These are phyloP conservation scores for Candida alai DNA, from an alignment of 805 yeast species.

Conservation along the genomic window DNA sequence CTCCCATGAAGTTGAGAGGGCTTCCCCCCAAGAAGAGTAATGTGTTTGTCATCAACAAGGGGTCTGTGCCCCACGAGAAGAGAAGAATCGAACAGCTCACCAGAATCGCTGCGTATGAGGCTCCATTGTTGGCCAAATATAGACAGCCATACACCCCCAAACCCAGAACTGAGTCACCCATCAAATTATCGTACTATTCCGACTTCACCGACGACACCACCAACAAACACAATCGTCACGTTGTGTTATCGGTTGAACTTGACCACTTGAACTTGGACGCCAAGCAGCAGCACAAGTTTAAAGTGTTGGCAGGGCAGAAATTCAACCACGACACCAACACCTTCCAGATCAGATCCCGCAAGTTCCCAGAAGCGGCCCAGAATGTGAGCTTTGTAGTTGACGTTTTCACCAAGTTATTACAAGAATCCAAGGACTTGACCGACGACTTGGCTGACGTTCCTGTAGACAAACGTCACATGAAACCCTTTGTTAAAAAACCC, in stretches of 20 bases:
- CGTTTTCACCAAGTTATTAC: conserved; percentile 55
- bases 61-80: conserved; percentile 43
- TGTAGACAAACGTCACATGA: conserved; percentile 70
- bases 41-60: conserved; percentile 31
- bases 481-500: conserved; percentile 26
- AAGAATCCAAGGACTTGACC: conserved; percentile 59
- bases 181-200: conserved; percentile 62
- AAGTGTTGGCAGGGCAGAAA: conserved; percentile 73
- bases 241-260: conserved; percentile 54
- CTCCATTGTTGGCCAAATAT: conserved; percentile 77
- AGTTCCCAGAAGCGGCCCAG: conserved; percentile 75
- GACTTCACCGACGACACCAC: conserved; percentile 70
- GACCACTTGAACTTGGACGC: conserved; percentile 49
- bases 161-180: conserved; percentile 42
- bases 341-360: conserved; percentile 62
- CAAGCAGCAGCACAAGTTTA: conserved; percentile 65
- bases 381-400: conserved; percentile 74
- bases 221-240: conserved; percentile 63
- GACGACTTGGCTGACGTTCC: conserved; percentile 77
- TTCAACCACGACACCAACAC: conserved; percentile 58
- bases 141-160: conserved; percentile 64
- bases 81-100: conserved; percentile 73
- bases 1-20: conserved; percentile 32
- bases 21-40: conserved; percentile 37
- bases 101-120: conserved; percentile 85